phyloP scores from a whole-genome alignment of 495 filamentous ascomycete genomes.

The Saxispiralis lemnorum region DNA sequence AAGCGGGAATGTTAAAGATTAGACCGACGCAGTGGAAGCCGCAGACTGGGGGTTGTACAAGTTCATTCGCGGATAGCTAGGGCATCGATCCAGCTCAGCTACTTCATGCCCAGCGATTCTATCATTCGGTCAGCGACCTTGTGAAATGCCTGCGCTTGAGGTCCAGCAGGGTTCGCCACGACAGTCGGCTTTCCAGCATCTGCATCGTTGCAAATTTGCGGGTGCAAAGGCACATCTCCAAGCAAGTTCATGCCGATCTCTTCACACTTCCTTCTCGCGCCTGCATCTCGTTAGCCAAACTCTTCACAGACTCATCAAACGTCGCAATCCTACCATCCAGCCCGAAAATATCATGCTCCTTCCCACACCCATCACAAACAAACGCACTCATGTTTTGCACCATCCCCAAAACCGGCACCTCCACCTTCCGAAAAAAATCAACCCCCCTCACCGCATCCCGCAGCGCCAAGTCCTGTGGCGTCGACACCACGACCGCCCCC shows the following conservation, averaged over 20 bases:
- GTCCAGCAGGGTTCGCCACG: constrained; percentile 62
- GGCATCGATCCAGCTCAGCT: too few species aligned
- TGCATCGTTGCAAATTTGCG: constrained; percentile 71
- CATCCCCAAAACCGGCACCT: constrained; percentile 69
- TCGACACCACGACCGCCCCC: constrained; percentile 79
- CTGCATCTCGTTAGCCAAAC: not conserved
- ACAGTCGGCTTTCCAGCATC: constrained; percentile 82
- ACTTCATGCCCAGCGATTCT: not conserved
- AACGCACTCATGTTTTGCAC: constrained; percentile 92
- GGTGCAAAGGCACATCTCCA: constrained; percentile 80
- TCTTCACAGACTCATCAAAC: not conserved
- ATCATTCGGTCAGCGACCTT: not conserved
- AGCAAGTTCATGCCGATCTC: constrained; percentile 56
- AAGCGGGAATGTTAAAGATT: too few species aligned
- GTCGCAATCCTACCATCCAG: constrained; percentile 25
- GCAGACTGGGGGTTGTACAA: not conserved
- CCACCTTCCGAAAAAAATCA: constrained; percentile 74
- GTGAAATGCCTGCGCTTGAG: constrained; percentile 48
- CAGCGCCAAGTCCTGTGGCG: constrained; percentile 78
- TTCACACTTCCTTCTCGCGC: constrained; percentile 33
- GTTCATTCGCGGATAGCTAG: not conserved
- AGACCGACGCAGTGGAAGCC: not conserved
- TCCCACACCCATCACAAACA: constrained; percentile 57
- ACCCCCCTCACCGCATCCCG: constrained; percentile 80
- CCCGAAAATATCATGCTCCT: constrained; percentile 66